Evolutionary conservation across 768 basidiomycete species (phyloP).

Genomic region (Kockovaella imperatae): DNA sequence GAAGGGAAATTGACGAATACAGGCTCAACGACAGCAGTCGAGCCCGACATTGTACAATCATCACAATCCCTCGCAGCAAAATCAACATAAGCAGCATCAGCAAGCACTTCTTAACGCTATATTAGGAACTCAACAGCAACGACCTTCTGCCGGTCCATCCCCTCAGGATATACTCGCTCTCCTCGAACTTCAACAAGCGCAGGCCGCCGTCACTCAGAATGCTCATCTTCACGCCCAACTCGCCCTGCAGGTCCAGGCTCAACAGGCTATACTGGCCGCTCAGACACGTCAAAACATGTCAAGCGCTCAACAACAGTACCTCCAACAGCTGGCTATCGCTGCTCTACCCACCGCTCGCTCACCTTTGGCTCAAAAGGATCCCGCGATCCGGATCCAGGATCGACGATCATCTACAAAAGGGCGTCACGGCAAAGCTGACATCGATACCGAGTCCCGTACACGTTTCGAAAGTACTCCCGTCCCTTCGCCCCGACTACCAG

Average conservation of each 20-base stretch:
- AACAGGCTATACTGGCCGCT: neutral
- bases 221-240: neutral
- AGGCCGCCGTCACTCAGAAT: neutral
- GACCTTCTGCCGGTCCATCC: no score
- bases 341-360: no score
- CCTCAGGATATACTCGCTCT: no score
- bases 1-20: no score
- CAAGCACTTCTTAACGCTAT: no score
- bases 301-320: neutral
- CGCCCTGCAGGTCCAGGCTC: slow-evolving; percentile 1
- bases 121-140: no score
- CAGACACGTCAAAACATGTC: neutral
- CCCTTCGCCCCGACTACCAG: neutral
- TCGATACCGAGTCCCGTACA: neutral
- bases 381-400: neutral
- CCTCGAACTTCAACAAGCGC: neutral
- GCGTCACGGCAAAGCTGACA: neutral
- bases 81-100: no score
- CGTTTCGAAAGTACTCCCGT: neutral
- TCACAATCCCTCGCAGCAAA: no score
- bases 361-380: neutral
- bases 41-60: no score
- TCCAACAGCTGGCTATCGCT: no score
- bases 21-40: no score
- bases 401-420: neutral